Evolutionary conservation across 306 rosid species (phyloP), one percentile per base, ranked within the genome.

Genomic region (Begonia loranthoides): DNA sequence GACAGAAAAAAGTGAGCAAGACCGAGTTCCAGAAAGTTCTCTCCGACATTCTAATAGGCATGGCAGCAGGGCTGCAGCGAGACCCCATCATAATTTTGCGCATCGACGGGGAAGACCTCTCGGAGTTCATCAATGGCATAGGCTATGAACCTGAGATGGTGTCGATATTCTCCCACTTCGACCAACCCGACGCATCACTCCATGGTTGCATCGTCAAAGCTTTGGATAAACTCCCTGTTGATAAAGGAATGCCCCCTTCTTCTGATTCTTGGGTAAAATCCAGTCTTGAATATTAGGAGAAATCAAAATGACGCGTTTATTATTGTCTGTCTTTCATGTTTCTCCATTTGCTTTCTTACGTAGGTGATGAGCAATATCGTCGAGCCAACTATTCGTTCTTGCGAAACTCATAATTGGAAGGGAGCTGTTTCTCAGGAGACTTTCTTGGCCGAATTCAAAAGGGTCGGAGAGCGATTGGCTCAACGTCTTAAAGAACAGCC

Each of bases 41-140:
- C 51, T 86, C 94, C 4, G 96, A 92, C 73, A 60, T 92, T 69
- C 79, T 92, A 10, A 47, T 86, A 67, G 96, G 88, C 71, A 83
- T 92, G 99, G 99, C 99, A 70, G 86, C 99, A 17, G 99, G 94
- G 28, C 73, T 92, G 63, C 80, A 86, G 78, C 73, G 87, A 63
- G 96, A 92, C 58, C 99, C 99, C n/a, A 77, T 92, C 15, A 73
- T 92, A 34, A 92, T 92, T 51, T 83, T 92, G 38, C 92, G 99
- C 17, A 92, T 92, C 14, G 96, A 92, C 60, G 96, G 99, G 4
- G 88, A 92, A 79, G 99, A 92, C 66, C 94, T 92, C 38, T 71
- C 65, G 15, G 99, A 92, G 59, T 92, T 80, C 74, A 66, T 92
- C 19, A 61, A 60, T 40, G 76, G 84, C 28, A 79, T 80, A 22